Evolutionary conservation across 192 early-diverging fungal species (phyloP), one percentile per base, ranked within the genome.

Genomic region (Coemansia brasiliensis): DNA sequence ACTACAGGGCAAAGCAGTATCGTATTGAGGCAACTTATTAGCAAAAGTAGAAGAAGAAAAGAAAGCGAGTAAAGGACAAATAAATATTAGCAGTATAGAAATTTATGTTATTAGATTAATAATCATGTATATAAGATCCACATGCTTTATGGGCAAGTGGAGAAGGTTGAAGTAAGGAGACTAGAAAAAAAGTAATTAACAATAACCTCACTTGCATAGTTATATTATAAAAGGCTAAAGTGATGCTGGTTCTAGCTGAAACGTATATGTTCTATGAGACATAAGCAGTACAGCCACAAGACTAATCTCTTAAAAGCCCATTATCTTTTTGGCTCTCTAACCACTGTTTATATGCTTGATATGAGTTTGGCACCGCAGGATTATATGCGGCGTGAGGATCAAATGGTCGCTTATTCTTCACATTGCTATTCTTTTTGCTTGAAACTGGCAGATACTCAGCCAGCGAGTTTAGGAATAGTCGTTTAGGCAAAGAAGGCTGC

Each of bases 371-470:
- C 20, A 35, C 46, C 1, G 57, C 57, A 4, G 74, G 69, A 17
- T 61, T 63, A 50, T 78, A 78, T 57, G 58, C 69, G 11, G 38
- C 68, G 18, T 57, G 38, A 13, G 65, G 75, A 44, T 68, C 69
- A 49, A 77, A 77, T 24, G 15, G 11, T 12, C 46, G 13, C 10
- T 35, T 35, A 10, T 35, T 35, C 46, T 27, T 39, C 4, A 38
- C 35, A 5, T 15, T 41, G 45, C 20, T 29, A 18, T 41, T 62
- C 22, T 49, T 27, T 5, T 46, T 38, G 15, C 11, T 39, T 1
- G 38, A 4, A 11, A 22, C 29, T 16, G 66, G 74, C 51, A 77
- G 18, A 39, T 71, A 77, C 42, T 63, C 53, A 3, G 64, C 59
- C 46, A 77, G 49, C 45, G 74, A 70, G 37, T 25, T 27, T 18